Base-by-base conservation (phyloP, 179 eudicot genomes). In the Beta corolliflora region DNA sequence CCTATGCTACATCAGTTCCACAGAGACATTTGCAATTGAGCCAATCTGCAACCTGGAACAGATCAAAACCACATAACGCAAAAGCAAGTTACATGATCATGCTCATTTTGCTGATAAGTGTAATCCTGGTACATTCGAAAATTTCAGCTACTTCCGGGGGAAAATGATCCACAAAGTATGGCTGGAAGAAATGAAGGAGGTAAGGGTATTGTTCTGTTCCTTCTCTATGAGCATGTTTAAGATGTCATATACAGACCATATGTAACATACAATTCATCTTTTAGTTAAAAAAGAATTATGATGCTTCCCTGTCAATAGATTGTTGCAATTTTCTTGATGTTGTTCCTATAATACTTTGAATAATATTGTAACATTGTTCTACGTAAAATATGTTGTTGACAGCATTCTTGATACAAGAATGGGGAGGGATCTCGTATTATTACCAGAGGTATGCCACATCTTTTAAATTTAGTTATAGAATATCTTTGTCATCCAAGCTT, bases 101-200 rank as follows among this genome's bases (percentile, higher is more conserved):
- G 78, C 72, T 80, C 77, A 69, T 80, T 59, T 45, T 73, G 74
- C 45, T 31, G 53, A 76, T 54, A 77, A 65, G 75, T 44, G 79
- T 70, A 78, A 71, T 60, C 79, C 65, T 41, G 84, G 70, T 44
- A 83, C 86, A 9, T 44, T 73, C 65, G 85, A 78, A 45, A 80
- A 63, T 69, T 72, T 23, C 36, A 88, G 79, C 59, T 94, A 90
- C 75, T 93, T 84, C 72, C 86, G 87, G 95, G 92, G 74, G 94
- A 91, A 86, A 90, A 84, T 77, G 84, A 87, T 50, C 92, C 93
- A 19, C 79, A 78, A 52, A 72, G 69, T 87, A 65, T 79, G 69
- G 85, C 78, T 79, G 86, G 75, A 71, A 55, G 73, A 36, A 83
- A 80, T 52, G n/a, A n/a, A n/a, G 89, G 81, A 91, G 97, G 97